Conservation (phyloP, 805 yeast genomes). For the Cyberlindnera lachancei region DNA sequence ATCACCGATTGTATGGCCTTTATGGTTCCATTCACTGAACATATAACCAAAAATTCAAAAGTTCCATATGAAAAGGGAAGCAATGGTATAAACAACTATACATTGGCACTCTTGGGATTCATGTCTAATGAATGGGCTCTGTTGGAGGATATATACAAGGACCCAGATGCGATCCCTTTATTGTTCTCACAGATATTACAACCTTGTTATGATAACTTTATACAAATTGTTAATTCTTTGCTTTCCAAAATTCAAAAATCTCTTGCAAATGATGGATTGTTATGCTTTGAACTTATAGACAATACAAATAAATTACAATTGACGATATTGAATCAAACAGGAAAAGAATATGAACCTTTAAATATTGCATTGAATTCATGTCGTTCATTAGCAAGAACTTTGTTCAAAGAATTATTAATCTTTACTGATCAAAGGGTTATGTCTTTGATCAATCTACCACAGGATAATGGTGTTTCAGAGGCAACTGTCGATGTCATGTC, state of each 20-base stretch:
- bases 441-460: constrained; percentile 41
- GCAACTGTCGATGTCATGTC: constrained; percentile 68
- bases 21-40: constrained; percentile 39
- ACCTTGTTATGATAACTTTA: constrained; percentile 31
- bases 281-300: constrained; percentile 55
- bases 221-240: constrained; percentile 31
- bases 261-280: constrained; percentile 40
- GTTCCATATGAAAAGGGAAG: constrained; percentile 55
- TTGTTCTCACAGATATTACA: constrained; percentile 28
- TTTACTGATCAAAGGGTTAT: constrained; percentile 47
- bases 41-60: constrained; percentile 28
- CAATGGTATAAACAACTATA: constrained; percentile 48
- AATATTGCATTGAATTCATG: constrained; percentile 20
- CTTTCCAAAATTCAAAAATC: constrained; percentile 33
- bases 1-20: constrained; percentile 38
- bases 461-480: constrained; percentile 66
- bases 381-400: constrained; percentile 26
- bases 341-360: constrained; percentile 13
- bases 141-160: constrained; percentile 34
- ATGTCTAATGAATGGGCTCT: constrained; percentile 45
- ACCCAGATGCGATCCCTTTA: constrained; percentile 21
- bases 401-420: constrained; percentile 51
- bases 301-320: constrained; percentile 29
- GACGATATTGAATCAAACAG: constrained; percentile 24
- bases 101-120: constrained; percentile 42